Evolutionary conservation across 768 basidiomycete species (phyloP).

Genomic region (Clavaria fumosa): DNA sequence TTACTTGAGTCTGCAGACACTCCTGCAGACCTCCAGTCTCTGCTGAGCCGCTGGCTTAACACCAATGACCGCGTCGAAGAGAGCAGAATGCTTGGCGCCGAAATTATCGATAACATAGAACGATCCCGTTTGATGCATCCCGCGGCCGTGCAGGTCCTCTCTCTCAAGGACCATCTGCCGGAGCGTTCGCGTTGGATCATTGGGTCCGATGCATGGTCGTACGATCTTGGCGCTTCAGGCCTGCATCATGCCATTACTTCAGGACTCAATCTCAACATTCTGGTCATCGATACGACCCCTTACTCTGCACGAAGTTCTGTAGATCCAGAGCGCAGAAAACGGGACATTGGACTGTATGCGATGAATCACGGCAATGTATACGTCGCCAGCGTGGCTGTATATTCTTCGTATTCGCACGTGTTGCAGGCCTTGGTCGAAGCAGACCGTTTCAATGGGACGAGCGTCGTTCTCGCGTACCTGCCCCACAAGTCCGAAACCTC

Average conservation of each 20-base stretch:
- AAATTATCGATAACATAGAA: slow-evolving; percentile 38
- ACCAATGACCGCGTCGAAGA: slow-evolving; percentile 55
- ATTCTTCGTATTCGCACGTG: slow-evolving; percentile 90
- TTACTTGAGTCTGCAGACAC: slow-evolving; percentile 39
- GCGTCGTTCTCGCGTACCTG: slow-evolving; percentile 85
- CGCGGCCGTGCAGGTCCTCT: slow-evolving; percentile 40
- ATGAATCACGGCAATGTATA: slow-evolving; percentile 98
- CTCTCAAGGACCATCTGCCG: slow-evolving; percentile 45
- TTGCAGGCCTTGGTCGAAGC: slow-evolving; percentile 86
- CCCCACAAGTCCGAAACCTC: slow-evolving; percentile 70
- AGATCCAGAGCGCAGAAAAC: slow-evolving; percentile 71
- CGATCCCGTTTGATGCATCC: slow-evolving; percentile 23
- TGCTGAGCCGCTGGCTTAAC: slow-evolving; percentile 69
- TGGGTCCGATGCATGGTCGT: slow-evolving; percentile 95
- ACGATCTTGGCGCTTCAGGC: slow-evolving; percentile 91
- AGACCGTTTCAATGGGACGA: slow-evolving; percentile 78
- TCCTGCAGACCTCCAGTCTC: slow-evolving; percentile 43
- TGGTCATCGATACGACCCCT: slow-evolving; percentile 85
- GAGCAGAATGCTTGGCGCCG: slow-evolving; percentile 40
- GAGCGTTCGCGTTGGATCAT: slow-evolving; percentile 87
- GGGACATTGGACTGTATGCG: slow-evolving; percentile 93
- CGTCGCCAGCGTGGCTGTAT: slow-evolving; percentile 90
- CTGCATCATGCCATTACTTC: slow-evolving; percentile 91
- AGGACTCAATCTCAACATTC: slow-evolving; percentile 82
- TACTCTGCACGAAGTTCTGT: slow-evolving; percentile 63